phyloP scores from a whole-genome alignment of 106 monocot genomes.

The Chionographis japonica region DNA sequence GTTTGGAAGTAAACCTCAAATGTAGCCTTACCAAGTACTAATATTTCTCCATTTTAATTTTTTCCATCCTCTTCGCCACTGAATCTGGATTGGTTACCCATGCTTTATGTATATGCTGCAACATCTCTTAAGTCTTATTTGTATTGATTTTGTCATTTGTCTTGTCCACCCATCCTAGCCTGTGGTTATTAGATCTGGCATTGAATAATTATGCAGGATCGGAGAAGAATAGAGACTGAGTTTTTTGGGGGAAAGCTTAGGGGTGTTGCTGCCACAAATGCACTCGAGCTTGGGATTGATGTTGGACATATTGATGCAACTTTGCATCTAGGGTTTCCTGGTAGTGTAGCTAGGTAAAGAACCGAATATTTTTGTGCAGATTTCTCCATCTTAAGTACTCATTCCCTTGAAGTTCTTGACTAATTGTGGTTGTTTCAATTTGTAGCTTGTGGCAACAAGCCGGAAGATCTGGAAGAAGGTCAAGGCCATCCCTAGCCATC shows the following conservation, averaged over 20 bases:
- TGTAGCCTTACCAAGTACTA: no score
- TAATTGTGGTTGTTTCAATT: slow-evolving; percentile 15
- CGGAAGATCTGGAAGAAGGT: slow-evolving; percentile 90
- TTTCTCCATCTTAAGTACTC: not conserved
- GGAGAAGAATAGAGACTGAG: slow-evolving; percentile 76
- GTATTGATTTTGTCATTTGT: no score
- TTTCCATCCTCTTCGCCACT: no score
- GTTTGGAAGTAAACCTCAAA: no score
- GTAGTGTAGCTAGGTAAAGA: slow-evolving; percentile 76
- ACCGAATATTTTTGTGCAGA: not conserved
- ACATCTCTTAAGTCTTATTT: no score
- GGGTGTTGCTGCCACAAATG: slow-evolving; percentile 95
- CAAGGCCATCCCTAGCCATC: slow-evolving; percentile 64
- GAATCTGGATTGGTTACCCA: no score
- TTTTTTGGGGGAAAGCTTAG: slow-evolving; percentile 73
- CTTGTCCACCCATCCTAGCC: no score
- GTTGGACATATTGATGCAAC: slow-evolving; percentile 94
- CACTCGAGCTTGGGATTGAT: slow-evolving; percentile 95
- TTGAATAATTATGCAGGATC: slow-evolving; percentile 47
- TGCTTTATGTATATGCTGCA: no score
- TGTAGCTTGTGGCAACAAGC: slow-evolving; percentile 98
- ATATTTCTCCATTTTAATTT: no score
- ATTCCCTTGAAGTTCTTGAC: not conserved
- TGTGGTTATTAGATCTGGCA: not conserved
- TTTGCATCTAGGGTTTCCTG: slow-evolving; percentile 98